A percentile compares a stretch with the other conserved stretches of the same genome.
These are phyloP conservation scores for Suillus spraguei DNA, from an alignment of 768 basidiomycete species.

Conservation along the genomic window DNA sequence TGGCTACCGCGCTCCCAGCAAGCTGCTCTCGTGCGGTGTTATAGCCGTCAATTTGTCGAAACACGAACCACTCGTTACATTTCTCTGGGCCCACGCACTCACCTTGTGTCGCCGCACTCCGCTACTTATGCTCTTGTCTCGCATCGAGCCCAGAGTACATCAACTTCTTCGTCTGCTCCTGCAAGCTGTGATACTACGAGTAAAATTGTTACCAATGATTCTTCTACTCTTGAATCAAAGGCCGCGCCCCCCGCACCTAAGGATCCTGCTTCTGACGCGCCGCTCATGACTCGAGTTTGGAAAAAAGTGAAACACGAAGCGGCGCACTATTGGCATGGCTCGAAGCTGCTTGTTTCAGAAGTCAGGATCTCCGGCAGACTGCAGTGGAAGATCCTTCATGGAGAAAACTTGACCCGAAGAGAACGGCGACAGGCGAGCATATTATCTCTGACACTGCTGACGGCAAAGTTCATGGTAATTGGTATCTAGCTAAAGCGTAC, in stretches of 20 bases:
- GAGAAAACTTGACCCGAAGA: conserved; percentile 87
- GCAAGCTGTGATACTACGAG: conserved; percentile 11
- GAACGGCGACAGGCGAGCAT: conserved; percentile 84
- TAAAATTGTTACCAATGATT: conserved; percentile 14
- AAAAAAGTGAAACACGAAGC: conserved; percentile 95
- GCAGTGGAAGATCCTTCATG: conserved; percentile 91
- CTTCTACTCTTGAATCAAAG: conserved; percentile 43
- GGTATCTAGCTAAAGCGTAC: conserved; percentile 79
- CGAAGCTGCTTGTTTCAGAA: conserved; percentile 92
- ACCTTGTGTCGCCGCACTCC: conserved; percentile 19
- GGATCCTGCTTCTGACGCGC: conserved; percentile 41
- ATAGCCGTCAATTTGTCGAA: conserved; percentile 21
- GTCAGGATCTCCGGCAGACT: conserved; percentile 87
- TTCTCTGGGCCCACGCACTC: conserved; percentile 21
- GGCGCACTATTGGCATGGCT: conserved; percentile 95
- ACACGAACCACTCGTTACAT: conserved; percentile 25
- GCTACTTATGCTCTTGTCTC: conserved; percentile 20
- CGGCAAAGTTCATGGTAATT: conserved; percentile 6
- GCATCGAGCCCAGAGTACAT: conserved; percentile 39
- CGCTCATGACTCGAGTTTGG: conserved; percentile 72
- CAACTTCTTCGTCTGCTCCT: conserved; percentile 25
- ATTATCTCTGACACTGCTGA: background rate
- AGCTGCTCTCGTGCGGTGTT: conserved; percentile 43
- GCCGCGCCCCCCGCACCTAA: conserved; percentile 51
- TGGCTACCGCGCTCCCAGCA: conserved; percentile 67